Evolutionary conservation across 179 eudicot species (phyloP).

Genomic region (Silene vulgaris): DNA sequence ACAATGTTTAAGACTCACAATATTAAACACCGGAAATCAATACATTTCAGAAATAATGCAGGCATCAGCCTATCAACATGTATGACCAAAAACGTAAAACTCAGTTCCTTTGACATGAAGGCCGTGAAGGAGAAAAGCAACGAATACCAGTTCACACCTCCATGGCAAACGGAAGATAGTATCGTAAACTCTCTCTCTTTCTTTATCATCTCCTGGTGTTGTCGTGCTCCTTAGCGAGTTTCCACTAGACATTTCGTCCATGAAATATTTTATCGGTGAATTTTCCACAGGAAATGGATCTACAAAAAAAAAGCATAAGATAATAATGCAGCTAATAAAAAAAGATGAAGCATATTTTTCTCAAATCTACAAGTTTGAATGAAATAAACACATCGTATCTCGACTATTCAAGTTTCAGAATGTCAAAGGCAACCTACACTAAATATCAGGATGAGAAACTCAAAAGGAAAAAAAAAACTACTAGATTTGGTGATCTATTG

Average conservation of each 20-base stretch:
- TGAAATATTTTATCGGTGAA: conserved; percentile 68
- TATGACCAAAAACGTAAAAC: not conserved
- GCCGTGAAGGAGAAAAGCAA: conserved; percentile 11
- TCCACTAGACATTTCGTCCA: conserved; percentile 82
- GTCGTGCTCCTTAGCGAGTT: conserved; percentile 81
- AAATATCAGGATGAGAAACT: not conserved
- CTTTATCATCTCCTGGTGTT: conserved; percentile 71
- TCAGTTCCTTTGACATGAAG: conserved; percentile 12
- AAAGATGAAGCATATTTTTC: not conserved
- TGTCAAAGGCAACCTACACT: not conserved
- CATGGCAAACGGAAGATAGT: conserved; percentile 96
- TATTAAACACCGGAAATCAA: conserved; percentile 3
- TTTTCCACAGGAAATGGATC: conserved; percentile 57
- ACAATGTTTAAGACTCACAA: not conserved
- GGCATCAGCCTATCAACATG: conserved; percentile 5
- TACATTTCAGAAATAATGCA: not conserved
- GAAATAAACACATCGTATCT: not conserved
- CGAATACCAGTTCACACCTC: conserved; percentile 95
- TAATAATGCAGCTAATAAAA: conserved; percentile 6
- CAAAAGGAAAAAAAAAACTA: not conserved
- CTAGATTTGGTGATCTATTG: too few relatives aligned
- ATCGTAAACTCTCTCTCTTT: conserved; percentile 88
- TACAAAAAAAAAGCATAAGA: conserved; percentile 30
- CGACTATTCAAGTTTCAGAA: not conserved
- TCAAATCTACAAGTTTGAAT: not conserved